Conservation (phyloP, 495 filamentous ascomycete genomes). For the Hypoxylon cercidicola region DNA sequence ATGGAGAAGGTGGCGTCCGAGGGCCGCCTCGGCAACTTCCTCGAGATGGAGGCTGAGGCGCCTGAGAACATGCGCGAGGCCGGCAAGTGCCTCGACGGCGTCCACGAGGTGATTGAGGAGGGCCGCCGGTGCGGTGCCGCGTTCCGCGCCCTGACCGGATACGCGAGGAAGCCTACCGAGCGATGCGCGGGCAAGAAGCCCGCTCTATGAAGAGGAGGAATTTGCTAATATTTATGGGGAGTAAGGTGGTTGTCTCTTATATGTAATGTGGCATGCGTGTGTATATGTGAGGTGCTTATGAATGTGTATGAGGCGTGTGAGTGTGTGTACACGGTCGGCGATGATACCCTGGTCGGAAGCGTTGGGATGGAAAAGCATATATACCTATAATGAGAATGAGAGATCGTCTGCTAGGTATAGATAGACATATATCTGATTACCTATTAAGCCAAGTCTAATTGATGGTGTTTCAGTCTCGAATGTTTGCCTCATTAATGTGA, state of each 20-base stretch:
- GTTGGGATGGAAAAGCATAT: slow-evolving; percentile 1
- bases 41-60: slow-evolving; percentile 50
- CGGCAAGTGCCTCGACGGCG: slow-evolving; percentile 72
- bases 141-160: slow-evolving; percentile 89
- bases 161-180: slow-evolving; percentile 80
- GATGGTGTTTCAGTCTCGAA: not conserved
- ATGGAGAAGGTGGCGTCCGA: slow-evolving; percentile 80
- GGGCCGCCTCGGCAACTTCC: slow-evolving; percentile 62
- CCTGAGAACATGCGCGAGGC: slow-evolving; percentile 56
- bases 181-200: not conserved
- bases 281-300: slow-evolving; percentile 18
- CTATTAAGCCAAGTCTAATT: not conserved
- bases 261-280: slow-evolving; percentile 16
- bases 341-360: slow-evolving; percentile 38
- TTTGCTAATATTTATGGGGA: not conserved
- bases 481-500: not conserved
- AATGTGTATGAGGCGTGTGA: slow-evolving; percentile 31
- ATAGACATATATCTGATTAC: not conserved
- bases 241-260: slow-evolving; percentile 21
- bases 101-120: slow-evolving; percentile 85
- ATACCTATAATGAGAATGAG: slow-evolving; percentile 3
- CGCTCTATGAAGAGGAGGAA: not conserved
- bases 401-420: slow-evolving; percentile 4
- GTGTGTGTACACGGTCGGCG: slow-evolving; percentile 29
- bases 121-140: slow-evolving; percentile 79